These are phyloP conservation scores for Zea mays DNA, from an alignment of 176 grass and related monocot genomes.

Conservation along the genomic window Zm-B73-REFERENCE-NAM-5.0 NC_050099.1:165731001-165731500, in stretches of 20 bases:
- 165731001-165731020: conserved; percentile 93
- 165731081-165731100: background rate
- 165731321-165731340: conserved; percentile 51
- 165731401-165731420: conserved; percentile 54
- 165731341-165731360: conserved; percentile 37
- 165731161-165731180: conserved; percentile 25
- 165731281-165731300: conserved; percentile 31
- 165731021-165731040: conserved; percentile 83
- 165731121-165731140: background rate
- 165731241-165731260: conserved; percentile 45
- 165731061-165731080: background rate
- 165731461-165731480: conserved; percentile 32
- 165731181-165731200: conserved; percentile 37
- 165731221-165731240: conserved; percentile 15
- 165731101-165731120: too few species aligned
- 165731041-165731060: conserved; percentile 34
- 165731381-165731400: conserved; percentile 44
- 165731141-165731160: background rate
- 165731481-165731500: conserved; percentile 42
- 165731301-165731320: conserved; percentile 35
- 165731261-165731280: conserved; percentile 63
- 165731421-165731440: conserved; percentile 38
- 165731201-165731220: conserved; percentile 1
- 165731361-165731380: conserved; percentile 34
- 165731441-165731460: conserved; percentile 41